Evolutionary conservation across 208 protist species (phyloP).

Genomic region (Strigomonas culicis): DNA sequence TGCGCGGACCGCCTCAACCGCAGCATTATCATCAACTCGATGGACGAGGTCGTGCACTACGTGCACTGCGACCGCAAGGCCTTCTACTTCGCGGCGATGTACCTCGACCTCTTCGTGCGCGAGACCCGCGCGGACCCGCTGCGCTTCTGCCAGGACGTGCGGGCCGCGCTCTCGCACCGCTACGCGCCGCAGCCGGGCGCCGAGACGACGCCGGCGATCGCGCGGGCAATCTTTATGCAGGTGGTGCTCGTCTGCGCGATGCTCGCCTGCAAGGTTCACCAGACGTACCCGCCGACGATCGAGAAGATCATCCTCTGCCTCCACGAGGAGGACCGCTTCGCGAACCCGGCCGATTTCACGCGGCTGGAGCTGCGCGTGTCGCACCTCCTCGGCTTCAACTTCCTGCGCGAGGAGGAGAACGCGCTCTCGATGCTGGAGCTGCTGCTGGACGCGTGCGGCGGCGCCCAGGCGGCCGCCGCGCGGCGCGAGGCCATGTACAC

Average conservation of each 20-base stretch:
- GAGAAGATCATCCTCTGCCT: slow-evolving; percentile 52
- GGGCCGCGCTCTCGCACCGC: neutral
- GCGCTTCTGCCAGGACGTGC: neutral
- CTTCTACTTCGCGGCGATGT: slow-evolving; percentile 57
- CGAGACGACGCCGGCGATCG: neutral
- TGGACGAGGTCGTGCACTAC: slow-evolving; percentile 70
- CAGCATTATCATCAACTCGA: slow-evolving; percentile 56
- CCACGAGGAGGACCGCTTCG: slow-evolving; percentile 30
- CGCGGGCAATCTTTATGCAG: slow-evolving; percentile 59
- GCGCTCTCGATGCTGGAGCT: slow-evolving; percentile 41
- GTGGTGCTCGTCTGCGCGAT: slow-evolving; percentile 72
- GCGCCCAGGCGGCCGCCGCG: slow-evolving; percentile 13
- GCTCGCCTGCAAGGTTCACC: slow-evolving; percentile 71
- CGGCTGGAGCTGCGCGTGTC: slow-evolving; percentile 46
- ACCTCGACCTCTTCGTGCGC: slow-evolving; percentile 67
- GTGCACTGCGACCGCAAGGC: slow-evolving; percentile 48
- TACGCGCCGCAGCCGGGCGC: neutral
- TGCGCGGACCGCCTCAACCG: slow-evolving; percentile 51
- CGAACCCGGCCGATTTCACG: slow-evolving; percentile 42
- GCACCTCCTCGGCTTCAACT: slow-evolving; percentile 26
- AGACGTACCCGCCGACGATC: slow-evolving; percentile 65
- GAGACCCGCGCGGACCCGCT: slow-evolving; percentile 7
- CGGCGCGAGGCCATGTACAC: neutral
- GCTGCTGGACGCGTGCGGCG: slow-evolving; percentile 42
- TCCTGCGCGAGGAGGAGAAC: slow-evolving; percentile 37